Base-by-base conservation (phyloP, 2,329 filamentous ascomycete genomes). In the Septoria linicola region DNA sequence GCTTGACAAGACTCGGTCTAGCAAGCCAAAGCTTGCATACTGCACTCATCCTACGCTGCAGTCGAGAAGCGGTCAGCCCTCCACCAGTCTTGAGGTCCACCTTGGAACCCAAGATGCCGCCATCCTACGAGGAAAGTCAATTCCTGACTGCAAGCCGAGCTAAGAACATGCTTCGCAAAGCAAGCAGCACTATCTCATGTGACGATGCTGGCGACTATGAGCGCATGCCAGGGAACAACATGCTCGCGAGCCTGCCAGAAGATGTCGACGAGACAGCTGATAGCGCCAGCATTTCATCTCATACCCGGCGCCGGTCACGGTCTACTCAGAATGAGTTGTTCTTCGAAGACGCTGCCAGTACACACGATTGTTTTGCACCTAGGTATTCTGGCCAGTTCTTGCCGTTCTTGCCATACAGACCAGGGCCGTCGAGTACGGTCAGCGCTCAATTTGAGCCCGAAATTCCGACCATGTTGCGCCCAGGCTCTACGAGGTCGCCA, bases 1-100 rank as follows among this genome's bases (percentile, higher is more conserved):
- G 45, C 31, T 42, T 59, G 7, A 37, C 30, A 6, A 44, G 51
- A 30, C 51, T 60, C 11, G 39, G 41, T 7, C 51, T 60, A 17
- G 55, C 58, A 2, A 27, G 17, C 19, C 44, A 48, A 27, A 36
- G 21, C 27, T 16, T 48, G 34, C 31, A 48, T 36, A 25, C 27
- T 14, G 44, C 31, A 14, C 16, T 48, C 21, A 40, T 16, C 34
- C n/a, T 48, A 30, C 27, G 30, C 8, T 25, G 35, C 23, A 40
- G 23, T 11, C 30, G 32, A 17, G 35, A 6, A n/a, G 4, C 20
- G 25, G 20, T 21, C 21, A 20, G 8, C 17, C 20, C 30, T 4
- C 21, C 7, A 16, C 8, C 6, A 7, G 30, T 23, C 2, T 25
- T 25, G 14, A 8, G 40, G 8, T 17, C 23, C 3, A 2, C 23